Base-by-base conservation (phyloP, 2,329 filamentous ascomycete species). In the Aureobasidium sp. region DNA sequence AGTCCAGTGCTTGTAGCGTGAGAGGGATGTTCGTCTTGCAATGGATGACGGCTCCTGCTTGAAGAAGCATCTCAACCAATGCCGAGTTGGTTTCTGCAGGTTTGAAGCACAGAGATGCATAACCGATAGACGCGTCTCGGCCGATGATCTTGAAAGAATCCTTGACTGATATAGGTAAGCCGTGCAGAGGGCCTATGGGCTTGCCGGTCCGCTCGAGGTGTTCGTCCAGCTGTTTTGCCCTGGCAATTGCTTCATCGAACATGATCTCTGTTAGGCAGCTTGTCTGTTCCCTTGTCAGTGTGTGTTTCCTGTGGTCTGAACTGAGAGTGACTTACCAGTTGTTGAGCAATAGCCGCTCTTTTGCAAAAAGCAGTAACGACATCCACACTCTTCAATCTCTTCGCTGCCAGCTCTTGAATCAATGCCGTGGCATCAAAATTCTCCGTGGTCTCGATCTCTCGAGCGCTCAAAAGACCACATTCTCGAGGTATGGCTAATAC, bases 11-110 rank as follows among this genome's bases (percentile, higher is more conserved):
- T 77, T 81, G 78, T 64, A 83, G 74, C 0, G 79, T 81, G 62
- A 80, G 78, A 3, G 81, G 80, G 1, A 83, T 69, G 62, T 82
- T 82, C 4, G 81, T 83, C 68, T 83, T 81, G 67, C 73, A 76
- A 64, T 79, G 78, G 1, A 79, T 63, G 1, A 82, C 75, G 1
- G 80, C 79, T 5, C 79, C 79, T 4, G 74, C 70, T 15, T 67
- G 66, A 2, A 79, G 69, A 13, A 82, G 66, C 25, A 77, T 64
- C 13, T 75, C 70, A 0, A 79, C 77, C 8, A 81, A 67, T 0
- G 74, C 65, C 0, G 75, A 72, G 59, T 74, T 72, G 6, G 69
- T 66, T 1, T 63, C 67, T 7, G 72, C 69, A 4, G 76, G 75
- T 23, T 75, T 71, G 70, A 78, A 78, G 60, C 71, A 74, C 3